Percentiles rank a stretch among this genome's conserved stretches.
phyloP scores from a whole-genome alignment of 495 filamentous ascomycete genomes.

The Daldinia grandis region DNA sequence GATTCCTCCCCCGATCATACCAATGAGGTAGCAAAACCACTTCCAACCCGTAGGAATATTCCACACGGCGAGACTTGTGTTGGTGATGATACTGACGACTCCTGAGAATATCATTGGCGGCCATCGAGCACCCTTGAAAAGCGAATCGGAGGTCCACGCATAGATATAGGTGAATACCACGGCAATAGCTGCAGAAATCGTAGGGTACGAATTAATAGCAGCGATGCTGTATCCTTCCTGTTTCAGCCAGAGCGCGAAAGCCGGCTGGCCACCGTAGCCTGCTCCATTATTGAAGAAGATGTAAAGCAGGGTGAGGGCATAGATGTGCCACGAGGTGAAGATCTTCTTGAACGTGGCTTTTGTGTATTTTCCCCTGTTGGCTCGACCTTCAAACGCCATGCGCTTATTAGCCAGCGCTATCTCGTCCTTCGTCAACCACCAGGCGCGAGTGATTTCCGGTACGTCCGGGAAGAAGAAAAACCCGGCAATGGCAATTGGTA shows the following conservation, averaged over 20 bases:
- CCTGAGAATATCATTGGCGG: slow-evolving; percentile 57
- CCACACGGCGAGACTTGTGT: slow-evolving; percentile 54
- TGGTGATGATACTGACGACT: slow-evolving; percentile 51
- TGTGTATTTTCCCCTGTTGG: slow-evolving; percentile 49
- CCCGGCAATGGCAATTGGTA: slow-evolving; percentile 61
- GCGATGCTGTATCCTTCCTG: slow-evolving; percentile 49
- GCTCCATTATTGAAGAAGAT: slow-evolving; percentile 52
- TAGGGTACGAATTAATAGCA: slow-evolving; percentile 56
- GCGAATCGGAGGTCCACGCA: slow-evolving; percentile 57
- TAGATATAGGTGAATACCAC: slow-evolving; percentile 55
- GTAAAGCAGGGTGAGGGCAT: slow-evolving; percentile 48
- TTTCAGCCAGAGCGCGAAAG: slow-evolving; percentile 50
- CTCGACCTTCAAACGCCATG: slow-evolving; percentile 56
- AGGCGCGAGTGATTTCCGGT: slow-evolving; percentile 65
- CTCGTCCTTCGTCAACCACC: slow-evolving; percentile 55
- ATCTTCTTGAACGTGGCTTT: slow-evolving; percentile 51
- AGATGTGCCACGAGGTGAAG: slow-evolving; percentile 57
- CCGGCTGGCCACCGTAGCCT: slow-evolving; percentile 45
- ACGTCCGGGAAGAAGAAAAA: slow-evolving; percentile 70
- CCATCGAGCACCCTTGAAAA: slow-evolving; percentile 64
- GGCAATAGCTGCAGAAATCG: slow-evolving; percentile 53
- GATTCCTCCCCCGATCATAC: slow-evolving; percentile 50
- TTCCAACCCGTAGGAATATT: slow-evolving; percentile 54
- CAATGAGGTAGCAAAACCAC: slow-evolving; percentile 60
- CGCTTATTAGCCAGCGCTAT: slow-evolving; percentile 52